Percentiles rank a stretch among this genome's conserved stretches.
Evolutionary conservation across 208 protist genomes (phyloP).

Genomic region (Trypanosoma mega): DNA sequence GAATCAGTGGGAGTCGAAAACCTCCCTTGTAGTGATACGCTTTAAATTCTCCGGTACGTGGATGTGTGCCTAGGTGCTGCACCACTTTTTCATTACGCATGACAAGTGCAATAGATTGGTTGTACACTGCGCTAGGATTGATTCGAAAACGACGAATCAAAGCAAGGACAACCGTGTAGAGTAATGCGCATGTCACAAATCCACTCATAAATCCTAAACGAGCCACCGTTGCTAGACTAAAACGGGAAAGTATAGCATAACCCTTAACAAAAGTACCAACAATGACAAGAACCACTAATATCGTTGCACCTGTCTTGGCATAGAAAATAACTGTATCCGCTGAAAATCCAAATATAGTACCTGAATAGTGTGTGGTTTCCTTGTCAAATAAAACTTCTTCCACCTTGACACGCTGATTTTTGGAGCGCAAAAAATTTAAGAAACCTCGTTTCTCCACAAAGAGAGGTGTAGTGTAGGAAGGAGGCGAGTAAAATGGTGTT

Average conservation of each 20-base stretch:
- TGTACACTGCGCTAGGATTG: slow-evolving; percentile 86
- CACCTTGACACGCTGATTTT: slow-evolving; percentile 48
- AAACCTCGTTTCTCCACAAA: slow-evolving; percentile 24
- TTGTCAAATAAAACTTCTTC: slow-evolving; percentile 80
- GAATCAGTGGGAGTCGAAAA: slow-evolving; percentile 79
- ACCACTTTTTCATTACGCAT: slow-evolving; percentile 80
- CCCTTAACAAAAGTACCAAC: slow-evolving; percentile 81
- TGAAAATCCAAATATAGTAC: slow-evolving; percentile 78
- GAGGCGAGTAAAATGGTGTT: background rate
- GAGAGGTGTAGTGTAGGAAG: background rate
- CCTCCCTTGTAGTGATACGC: slow-evolving; percentile 74
- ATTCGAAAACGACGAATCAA: slow-evolving; percentile 67
- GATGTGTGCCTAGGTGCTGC: slow-evolving; percentile 74
- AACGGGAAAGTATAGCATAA: slow-evolving; percentile 62
- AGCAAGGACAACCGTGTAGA: slow-evolving; percentile 54
- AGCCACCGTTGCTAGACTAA: slow-evolving; percentile 80
- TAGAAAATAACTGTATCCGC: slow-evolving; percentile 84
- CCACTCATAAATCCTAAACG: slow-evolving; percentile 80
- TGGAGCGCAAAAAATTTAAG: slow-evolving; percentile 36
- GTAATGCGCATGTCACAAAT: slow-evolving; percentile 63
- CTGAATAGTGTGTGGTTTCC: slow-evolving; percentile 56
- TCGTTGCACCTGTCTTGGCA: slow-evolving; percentile 50
- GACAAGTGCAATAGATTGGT: slow-evolving; percentile 86
- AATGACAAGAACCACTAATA: slow-evolving; percentile 31
- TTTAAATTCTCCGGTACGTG: slow-evolving; percentile 83